Evolutionary conservation across 208 protist genomes (phyloP).

Genomic region (Crithidia bombi): DNA sequence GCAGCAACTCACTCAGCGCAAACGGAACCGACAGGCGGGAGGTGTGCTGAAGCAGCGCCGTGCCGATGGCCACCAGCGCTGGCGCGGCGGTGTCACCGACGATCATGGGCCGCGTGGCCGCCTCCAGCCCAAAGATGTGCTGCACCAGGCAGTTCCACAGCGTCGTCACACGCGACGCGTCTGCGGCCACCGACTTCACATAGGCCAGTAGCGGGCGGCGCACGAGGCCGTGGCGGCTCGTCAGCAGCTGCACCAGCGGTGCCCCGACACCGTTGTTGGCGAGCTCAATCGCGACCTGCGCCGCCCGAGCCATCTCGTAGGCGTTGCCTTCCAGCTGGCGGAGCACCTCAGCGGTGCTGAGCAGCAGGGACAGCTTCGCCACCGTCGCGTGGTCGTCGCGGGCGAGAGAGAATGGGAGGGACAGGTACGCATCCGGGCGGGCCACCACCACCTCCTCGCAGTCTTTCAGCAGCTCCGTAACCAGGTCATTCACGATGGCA

Average conservation of each 20-base stretch:
- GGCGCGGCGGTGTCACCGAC: constrained; percentile 45
- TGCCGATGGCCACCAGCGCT: constrained; percentile 45
- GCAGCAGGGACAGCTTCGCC: constrained; percentile 35
- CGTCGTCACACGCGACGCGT: constrained; percentile 37
- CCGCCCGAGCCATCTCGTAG: constrained; percentile 55
- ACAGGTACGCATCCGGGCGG: constrained; percentile 86
- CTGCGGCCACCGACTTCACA: constrained; percentile 30
- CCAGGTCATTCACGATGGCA: constrained; percentile 45
- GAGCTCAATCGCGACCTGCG: constrained; percentile 64
- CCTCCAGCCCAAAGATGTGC: constrained; percentile 66
- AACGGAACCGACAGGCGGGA: constrained; percentile 35
- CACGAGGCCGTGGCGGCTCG: constrained; percentile 64
- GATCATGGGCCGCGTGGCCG: constrained; percentile 48
- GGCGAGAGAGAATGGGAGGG: constrained; percentile 50
- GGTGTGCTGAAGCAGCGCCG: constrained; percentile 55
- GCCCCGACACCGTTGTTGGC: constrained; percentile 51
- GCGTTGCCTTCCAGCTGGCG: constrained; percentile 45
- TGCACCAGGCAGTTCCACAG: constrained; percentile 73
- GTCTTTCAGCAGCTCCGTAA: constrained; percentile 54
- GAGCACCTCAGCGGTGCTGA: constrained; percentile 72
- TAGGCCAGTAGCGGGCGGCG: constrained; percentile 46
- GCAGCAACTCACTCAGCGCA: constrained; percentile 62
- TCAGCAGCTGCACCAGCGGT: constrained; percentile 70
- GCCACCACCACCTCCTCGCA: constrained; percentile 80
- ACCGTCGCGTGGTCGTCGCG: constrained; percentile 18